Evolutionary conservation across 148 eudicot species (phyloP).

Genomic region (Silene latifolia): DNA sequence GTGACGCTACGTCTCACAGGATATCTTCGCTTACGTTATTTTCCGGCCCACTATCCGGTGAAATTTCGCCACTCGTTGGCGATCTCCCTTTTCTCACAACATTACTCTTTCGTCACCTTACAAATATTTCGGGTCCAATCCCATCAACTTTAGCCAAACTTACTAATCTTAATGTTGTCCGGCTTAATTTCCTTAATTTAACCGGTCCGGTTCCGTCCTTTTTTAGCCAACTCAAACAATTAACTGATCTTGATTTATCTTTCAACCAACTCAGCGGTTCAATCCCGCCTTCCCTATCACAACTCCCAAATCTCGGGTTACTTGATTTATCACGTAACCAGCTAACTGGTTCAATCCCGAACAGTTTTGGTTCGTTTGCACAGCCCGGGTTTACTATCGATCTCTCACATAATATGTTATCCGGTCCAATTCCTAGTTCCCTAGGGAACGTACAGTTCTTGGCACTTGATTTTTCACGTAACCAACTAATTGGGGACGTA

Average conservation of each 20-base stretch:
- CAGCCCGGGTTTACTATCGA: constrained; percentile 1
- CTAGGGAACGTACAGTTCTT: constrained; percentile 26
- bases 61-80: constrained; percentile 32
- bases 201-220: constrained; percentile 36
- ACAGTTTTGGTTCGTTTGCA: constrained; percentile 35
- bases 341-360: constrained; percentile 49
- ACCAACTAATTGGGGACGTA: constrained; percentile 37
- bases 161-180: constrained; percentile 23
- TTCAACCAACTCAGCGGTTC: constrained; percentile 36
- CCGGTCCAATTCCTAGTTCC: constrained; percentile 42
- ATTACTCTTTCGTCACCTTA: constrained; percentile 27
- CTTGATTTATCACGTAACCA: constrained; percentile 28
- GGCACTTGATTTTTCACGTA: constrained; percentile 32
- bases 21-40: constrained; percentile 28
- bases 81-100: constrained; percentile 39
- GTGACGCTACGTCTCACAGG: constrained; percentile 38
- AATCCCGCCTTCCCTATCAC: constrained; percentile 37
- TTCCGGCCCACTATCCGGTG: constrained; percentile 23
- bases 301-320: constrained; percentile 22
- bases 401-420: constrained; percentile 31
- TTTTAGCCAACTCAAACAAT: constrained; percentile 8
- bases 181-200: constrained; percentile 32
- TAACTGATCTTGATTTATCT: constrained; percentile 15
- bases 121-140: constrained; percentile 43
- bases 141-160: constrained; percentile 40